Conservation (phyloP, 2,329 filamentous ascomycete species). For the Rachicladosporium sp. region DNA sequence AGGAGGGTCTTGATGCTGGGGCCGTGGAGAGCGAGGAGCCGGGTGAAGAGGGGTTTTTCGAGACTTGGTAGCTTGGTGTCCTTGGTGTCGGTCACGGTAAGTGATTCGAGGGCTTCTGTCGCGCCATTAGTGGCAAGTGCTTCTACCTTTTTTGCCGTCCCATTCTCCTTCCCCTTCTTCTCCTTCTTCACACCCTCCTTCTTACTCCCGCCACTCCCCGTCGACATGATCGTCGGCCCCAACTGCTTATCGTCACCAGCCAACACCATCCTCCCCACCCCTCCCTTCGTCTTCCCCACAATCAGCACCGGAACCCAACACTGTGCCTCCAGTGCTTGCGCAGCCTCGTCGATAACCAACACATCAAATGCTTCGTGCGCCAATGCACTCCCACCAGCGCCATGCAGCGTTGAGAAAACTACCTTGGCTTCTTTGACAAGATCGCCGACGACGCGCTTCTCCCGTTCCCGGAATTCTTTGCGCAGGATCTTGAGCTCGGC, state of each 20-base stretch:
- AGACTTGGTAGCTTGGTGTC: conserved; percentile 37
- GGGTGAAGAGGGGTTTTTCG: conserved; percentile 86
- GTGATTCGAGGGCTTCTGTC: too few relatives aligned
- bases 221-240: conserved; percentile 74
- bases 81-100: conserved; percentile 11
- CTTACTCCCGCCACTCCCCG: conserved; percentile 20
- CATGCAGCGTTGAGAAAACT: conserved; percentile 84
- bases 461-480: conserved; percentile 77
- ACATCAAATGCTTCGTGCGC: conserved; percentile 76
- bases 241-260: conserved; percentile 92
- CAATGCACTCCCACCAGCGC: conserved; percentile 74
- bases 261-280: conserved; percentile 68
- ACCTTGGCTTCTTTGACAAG: conserved; percentile 70
- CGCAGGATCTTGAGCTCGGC: conserved; percentile 71
- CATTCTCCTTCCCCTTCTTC: conserved; percentile 8
- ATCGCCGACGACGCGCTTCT: conserved; percentile 65
- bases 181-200: conserved; percentile 18
- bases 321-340: conserved; percentile 88
- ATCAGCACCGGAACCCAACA: conserved; percentile 86
- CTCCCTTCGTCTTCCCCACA: conserved; percentile 24
- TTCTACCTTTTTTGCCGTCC: too few relatives aligned
- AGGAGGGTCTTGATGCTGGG: conserved; percentile 81
- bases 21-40: conserved; percentile 71
- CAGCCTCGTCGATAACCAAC: conserved; percentile 90
- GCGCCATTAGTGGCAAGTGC: too few relatives aligned